Evolutionary conservation across 352 stramenopile genomes (phyloP).

Genomic region (Phytophthora quininea): DNA sequence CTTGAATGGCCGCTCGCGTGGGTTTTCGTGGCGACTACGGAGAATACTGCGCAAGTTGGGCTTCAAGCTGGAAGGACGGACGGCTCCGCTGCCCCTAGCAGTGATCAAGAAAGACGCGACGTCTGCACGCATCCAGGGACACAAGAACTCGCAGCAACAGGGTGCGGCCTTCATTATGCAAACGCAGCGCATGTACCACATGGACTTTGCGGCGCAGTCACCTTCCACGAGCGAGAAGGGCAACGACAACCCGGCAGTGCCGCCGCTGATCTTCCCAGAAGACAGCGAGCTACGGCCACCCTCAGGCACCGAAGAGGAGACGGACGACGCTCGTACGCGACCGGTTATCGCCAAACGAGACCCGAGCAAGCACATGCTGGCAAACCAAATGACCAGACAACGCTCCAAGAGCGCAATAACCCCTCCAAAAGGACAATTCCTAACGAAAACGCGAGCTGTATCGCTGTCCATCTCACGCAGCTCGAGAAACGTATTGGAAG

Average conservation of each 20-base stretch:
- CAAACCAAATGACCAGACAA: slow-evolving; percentile 23
- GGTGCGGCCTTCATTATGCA: slow-evolving; percentile 69
- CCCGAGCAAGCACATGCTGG: slow-evolving; percentile 23
- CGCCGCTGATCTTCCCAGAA: slow-evolving; percentile 11
- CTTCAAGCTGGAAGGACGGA: slow-evolving; percentile 20
- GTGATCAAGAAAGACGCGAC: slow-evolving; percentile 79
- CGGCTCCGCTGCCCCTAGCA: slow-evolving; percentile 55
- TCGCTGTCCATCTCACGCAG: slow-evolving; percentile 23
- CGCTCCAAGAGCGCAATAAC: slow-evolving; percentile 29
- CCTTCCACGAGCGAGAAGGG: slow-evolving; percentile 6
- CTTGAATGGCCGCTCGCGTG: slow-evolving; percentile 9
- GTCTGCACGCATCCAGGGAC: slow-evolving; percentile 60
- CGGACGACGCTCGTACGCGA: neutral
- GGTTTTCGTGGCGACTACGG: slow-evolving; percentile 11
- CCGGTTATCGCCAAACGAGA: slow-evolving; percentile 18
- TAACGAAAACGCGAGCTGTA: slow-evolving; percentile 14
- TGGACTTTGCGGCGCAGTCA: slow-evolving; percentile 40
- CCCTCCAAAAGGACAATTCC: slow-evolving; percentile 13
- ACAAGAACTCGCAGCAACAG: slow-evolving; percentile 83
- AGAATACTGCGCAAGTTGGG: slow-evolving; percentile 16
- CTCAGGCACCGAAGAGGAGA: neutral
- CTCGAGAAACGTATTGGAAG: slow-evolving; percentile 18
- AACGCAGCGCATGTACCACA: slow-evolving; percentile 62
- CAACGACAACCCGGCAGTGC: slow-evolving; percentile 2
- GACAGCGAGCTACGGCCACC: neutral